Conservation (phyloP, 179 eudicot genomes). For the Beta corolliflora region DNA sequence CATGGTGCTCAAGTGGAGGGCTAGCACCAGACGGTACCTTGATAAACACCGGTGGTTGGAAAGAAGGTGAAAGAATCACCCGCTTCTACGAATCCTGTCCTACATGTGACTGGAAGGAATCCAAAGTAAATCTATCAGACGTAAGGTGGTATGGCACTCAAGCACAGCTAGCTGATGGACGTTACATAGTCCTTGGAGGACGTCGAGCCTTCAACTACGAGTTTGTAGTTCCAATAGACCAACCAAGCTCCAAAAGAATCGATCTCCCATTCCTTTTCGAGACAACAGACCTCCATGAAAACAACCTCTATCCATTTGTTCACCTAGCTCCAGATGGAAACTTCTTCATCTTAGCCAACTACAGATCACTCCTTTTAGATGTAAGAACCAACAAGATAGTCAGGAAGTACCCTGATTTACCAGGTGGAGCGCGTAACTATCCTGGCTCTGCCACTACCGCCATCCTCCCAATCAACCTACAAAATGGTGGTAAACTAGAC, state of each 20-base stretch:
- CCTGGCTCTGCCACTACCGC: conserved; percentile 74
- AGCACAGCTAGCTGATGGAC: conserved; percentile 26
- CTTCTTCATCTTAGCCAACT: conserved; percentile 74
- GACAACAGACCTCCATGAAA: conserved; percentile 39
- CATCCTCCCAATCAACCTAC: conserved; percentile 54
- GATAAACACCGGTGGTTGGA: conserved; percentile 64
- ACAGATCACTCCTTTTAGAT: conserved; percentile 51
- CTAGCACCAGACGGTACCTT: conserved; percentile 53
- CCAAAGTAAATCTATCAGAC: conserved; percentile 30
- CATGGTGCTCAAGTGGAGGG: conserved; percentile 93
- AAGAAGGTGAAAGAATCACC: conserved; percentile 44
- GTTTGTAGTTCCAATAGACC: conserved; percentile 35
- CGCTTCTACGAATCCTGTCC: conserved; percentile 41
- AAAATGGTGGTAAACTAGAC: conserved; percentile 1
- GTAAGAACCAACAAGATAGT: conserved; percentile 44
- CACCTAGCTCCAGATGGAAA: conserved; percentile 81
- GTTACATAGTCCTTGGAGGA: conserved; percentile 40
- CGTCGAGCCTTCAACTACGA: conserved; percentile 47
- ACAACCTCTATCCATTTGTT: conserved; percentile 84
- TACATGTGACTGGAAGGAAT: conserved; percentile 47
- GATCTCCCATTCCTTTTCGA: conserved; percentile 33
- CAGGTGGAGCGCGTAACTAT: conserved; percentile 76
- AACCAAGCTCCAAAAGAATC: conserved; percentile 19
- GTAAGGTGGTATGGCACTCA: conserved; percentile 63
- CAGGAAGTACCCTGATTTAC: conserved; percentile 51